Conservation (phyloP, 2,329 filamentous ascomycete genomes). For the Lanzia echinophila region DNA sequence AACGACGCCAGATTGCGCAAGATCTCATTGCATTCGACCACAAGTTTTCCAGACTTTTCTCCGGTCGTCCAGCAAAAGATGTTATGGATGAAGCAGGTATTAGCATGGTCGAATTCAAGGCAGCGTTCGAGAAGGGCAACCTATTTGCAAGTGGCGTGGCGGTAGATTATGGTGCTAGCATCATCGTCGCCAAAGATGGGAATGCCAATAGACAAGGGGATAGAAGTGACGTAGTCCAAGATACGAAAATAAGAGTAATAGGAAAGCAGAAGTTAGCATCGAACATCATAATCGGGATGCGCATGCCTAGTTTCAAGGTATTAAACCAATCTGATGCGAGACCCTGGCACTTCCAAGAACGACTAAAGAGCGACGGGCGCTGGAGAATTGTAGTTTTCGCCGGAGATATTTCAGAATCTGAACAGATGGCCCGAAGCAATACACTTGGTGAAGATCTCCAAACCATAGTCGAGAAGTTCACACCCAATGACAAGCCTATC, state of each 20-base stretch:
- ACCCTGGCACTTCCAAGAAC: slow-evolving; percentile 53
- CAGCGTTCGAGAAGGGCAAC: slow-evolving; percentile 52
- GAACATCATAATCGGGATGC: slow-evolving; percentile 42
- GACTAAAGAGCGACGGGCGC: slow-evolving; percentile 48
- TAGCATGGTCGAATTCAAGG: slow-evolving; percentile 56
- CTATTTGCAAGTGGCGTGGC: slow-evolving; percentile 51
- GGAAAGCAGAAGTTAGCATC: slow-evolving; percentile 25
- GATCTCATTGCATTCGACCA: slow-evolving; percentile 61
- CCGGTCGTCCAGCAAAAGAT: slow-evolving; percentile 46
- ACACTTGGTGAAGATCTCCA: slow-evolving; percentile 40
- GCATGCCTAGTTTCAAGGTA: slow-evolving; percentile 53
- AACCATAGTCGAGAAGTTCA: slow-evolving; percentile 41
- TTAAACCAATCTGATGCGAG: slow-evolving; percentile 47
- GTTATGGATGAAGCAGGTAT: slow-evolving; percentile 41
- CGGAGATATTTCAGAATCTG: slow-evolving; percentile 43
- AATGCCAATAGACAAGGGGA: slow-evolving; percentile 40
- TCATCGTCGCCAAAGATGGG: slow-evolving; percentile 48
- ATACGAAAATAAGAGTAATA: slow-evolving; percentile 44
- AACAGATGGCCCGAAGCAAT: slow-evolving; percentile 40
- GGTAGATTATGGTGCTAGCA: slow-evolving; percentile 51
- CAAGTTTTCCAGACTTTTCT: slow-evolving; percentile 49
- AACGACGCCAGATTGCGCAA: slow-evolving; percentile 55
- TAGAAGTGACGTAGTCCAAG: slow-evolving; percentile 43
- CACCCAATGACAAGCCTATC: slow-evolving; percentile 33
- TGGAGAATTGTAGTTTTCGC: slow-evolving; percentile 57